Base-by-base conservation (phyloP, 768 basidiomycete species). In the Polyporus arcularius region DNA sequence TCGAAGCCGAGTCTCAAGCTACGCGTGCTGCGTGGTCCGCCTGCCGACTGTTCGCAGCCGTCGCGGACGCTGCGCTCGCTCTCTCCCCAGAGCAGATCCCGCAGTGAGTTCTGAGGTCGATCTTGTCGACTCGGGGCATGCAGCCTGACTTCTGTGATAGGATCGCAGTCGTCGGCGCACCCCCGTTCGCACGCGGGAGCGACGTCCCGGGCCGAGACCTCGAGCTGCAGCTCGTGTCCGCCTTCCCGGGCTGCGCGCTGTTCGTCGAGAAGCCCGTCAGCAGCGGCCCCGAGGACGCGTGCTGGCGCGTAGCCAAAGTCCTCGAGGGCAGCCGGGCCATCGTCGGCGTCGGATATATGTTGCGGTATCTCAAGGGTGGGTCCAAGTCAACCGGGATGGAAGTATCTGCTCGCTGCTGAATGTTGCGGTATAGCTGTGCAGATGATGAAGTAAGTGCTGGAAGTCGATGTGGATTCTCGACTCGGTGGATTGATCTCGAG, bases 241-340 rank as follows among this genome's bases (percentile, higher is more conserved):
- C 73, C 53, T 82, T 82, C 76, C 76, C 78, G 38, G 68, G 72
- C 42, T 71, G 72, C n/a, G 71, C 76, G 21, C 74, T 76, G 67
- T 79, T 82, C 65, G 72, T 81, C 55, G 80, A 80, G 68, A 80
- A 80, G 69, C 79, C 79, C 52, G 73, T 81, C 46, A 72, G 74
- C 16, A 75, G 75, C 51, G 65, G 61, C 30, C 55, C 52, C 11
- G 67, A 56, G 42, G 67, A 65, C 30, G 65, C 53, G 1, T 64
- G 67, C 41, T 65, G 61, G 63, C 65, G 65, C 9, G 63, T 68
- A 12, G 65, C 65, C 4, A 42, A 53, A 15, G 56, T 30, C 18
- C 53, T 66, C 28, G 35, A 55, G n/a, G 35, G 49, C 41, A 42
- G 45, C 11, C 26, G 41, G 15, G 58, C 53, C 3, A 46, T 65